Base-by-base conservation (phyloP, 2,329 filamentous ascomycete genomes). In the Fusarium subtropicale region DNA sequence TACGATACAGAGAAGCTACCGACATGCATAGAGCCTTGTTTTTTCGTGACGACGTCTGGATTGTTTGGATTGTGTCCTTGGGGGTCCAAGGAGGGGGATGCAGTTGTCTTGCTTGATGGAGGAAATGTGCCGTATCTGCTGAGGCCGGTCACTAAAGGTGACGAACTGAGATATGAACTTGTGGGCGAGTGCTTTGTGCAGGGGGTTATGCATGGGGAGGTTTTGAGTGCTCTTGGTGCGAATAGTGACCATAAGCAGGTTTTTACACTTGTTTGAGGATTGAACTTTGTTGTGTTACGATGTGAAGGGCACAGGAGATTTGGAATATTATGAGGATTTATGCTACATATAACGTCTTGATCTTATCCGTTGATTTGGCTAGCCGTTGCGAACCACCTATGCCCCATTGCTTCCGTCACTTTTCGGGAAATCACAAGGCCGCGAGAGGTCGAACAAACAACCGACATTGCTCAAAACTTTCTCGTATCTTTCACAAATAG, bases 151-250 rank as follows among this genome's bases (percentile, higher is more conserved):
- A 39, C 20, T 6, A n/a, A 51, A 7, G 18, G 34, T 1, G 33
- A 18, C 2, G 38, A 42, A 1, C 13, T 22, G 5, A n/a, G 1
- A 12, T 68, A 47, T 46, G 41, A 64, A 50, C 31, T 70, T n/a
- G 34, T 57, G 1, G 66, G 67, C 3, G 66, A 70, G n/a, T 70
- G 67, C 2, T 70, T 56, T 36, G 58, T 70, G 0, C 50, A 57
- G 3, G 66, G 67, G 1, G 60, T 70, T 5, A 70, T 70, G 67
- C 24, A 70, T 16, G 63, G 67, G 2, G 67, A 68, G 39, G 13
- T 56, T 13, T 22, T 67, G 11, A 18, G 56, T 15, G 16, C 34
- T 2, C 20, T 67, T 10, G 34, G 30, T 5, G 33, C 28, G 2
- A 26, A 22, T 11, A 22, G 18, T 1, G 26, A 26, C 6, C 26